Conservation (phyloP, 140 eudicot species). For the Senecio squalidus region DNA sequence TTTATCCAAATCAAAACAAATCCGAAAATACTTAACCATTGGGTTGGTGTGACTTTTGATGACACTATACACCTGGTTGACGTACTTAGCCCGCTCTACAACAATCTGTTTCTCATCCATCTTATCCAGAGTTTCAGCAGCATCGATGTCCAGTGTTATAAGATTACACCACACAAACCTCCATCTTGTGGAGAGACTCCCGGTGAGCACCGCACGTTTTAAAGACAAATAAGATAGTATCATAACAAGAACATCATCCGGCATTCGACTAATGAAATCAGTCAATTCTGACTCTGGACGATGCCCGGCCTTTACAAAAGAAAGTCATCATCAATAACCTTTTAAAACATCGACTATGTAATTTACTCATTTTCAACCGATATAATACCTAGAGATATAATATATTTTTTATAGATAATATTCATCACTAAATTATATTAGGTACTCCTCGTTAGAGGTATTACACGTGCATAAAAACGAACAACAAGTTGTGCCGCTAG, state of each 20-base stretch:
- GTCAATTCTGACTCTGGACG: background rate
- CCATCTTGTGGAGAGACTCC: constrained; percentile 36
- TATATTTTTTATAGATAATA: no score
- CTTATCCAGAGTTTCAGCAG: background rate
- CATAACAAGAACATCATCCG: constrained; percentile 35
- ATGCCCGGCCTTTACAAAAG: background rate
- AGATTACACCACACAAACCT: constrained; percentile 25
- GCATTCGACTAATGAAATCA: constrained; percentile 35
- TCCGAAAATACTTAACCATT: constrained; percentile 18
- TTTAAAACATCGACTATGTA: no score
- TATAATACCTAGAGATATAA: no score
- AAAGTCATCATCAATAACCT: no score
- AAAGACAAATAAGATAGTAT: constrained; percentile 32
- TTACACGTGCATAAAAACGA: no score
- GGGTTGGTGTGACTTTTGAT: constrained; percentile 18
- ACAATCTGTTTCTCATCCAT: background rate
- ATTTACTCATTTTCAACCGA: no score
- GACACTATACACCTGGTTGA: constrained; percentile 37
- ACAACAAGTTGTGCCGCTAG: no score
- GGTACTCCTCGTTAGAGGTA: no score
- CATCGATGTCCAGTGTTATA: constrained; percentile 29
- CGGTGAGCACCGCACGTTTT: constrained; percentile 26
- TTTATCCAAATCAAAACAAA: constrained; percentile 30
- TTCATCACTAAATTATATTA: no score
- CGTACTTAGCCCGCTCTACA: constrained; percentile 18